phyloP scores from a whole-genome alignment of 2,329 filamentous ascomycete species.

The Colletotrichum falcatum region DNA sequence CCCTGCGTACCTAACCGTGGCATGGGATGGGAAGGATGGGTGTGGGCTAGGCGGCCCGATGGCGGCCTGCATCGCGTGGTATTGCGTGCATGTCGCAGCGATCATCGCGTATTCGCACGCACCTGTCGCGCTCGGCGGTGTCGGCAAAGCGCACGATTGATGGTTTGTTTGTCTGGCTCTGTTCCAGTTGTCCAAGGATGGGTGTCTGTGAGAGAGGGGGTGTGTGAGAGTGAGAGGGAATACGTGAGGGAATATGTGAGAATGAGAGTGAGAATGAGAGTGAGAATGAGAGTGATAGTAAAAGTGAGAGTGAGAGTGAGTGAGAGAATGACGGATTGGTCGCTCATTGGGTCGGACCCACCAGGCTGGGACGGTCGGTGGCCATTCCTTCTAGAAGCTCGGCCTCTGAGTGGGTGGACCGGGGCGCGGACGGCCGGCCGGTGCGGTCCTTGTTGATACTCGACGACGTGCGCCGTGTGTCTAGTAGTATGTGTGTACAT shows the following conservation, averaged over 20 bases:
- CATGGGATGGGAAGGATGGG: not conserved
- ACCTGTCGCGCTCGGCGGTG: not conserved
- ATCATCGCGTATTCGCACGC: not conserved
- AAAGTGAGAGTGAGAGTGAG: not conserved
- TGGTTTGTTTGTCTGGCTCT: conserved; percentile 33
- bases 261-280: not conserved
- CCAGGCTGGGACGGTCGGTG: not conserved
- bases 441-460: conserved; percentile 26
- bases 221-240: conserved; percentile 1
- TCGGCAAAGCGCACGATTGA: conserved; percentile 22
- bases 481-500: too few species aligned
- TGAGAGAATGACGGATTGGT: too few species aligned
- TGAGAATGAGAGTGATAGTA: not conserved
- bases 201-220: too few species aligned
- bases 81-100: not conserved
- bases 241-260: too few species aligned
- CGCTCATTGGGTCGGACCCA: not conserved
- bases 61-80: not conserved
- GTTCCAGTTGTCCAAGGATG: not conserved
- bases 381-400: conserved; percentile 37
- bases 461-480: conserved; percentile 15
- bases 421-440: conserved; percentile 14
- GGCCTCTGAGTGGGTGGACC: conserved; percentile 30
- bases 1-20: not conserved
- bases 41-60: conserved; percentile 3